These are phyloP conservation scores for Trichoderma parareesei DNA, from an alignment of 495 filamentous ascomycete species.

Conservation along the genomic window DNA sequence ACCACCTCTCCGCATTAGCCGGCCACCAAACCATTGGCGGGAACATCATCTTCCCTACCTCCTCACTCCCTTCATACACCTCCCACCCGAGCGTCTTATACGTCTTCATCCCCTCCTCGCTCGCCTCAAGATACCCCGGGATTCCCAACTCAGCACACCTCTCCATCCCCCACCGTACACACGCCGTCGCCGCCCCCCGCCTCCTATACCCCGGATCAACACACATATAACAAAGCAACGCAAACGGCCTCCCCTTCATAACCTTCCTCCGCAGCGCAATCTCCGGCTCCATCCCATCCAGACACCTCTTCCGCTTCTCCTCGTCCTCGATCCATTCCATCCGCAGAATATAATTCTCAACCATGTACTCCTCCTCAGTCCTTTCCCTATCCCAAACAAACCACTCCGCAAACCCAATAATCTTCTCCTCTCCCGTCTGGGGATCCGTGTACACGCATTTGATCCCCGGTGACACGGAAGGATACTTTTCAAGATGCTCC, in stretches of 20 bases:
- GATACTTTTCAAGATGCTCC: background rate
- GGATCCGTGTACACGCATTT: slow-evolving; percentile 3
- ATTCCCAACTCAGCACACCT: background rate
- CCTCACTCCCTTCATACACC: background rate
- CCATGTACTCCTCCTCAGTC: background rate
- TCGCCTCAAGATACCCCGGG: slow-evolving; percentile 4
- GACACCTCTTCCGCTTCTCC: background rate
- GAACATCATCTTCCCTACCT: background rate
- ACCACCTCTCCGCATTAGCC: background rate
- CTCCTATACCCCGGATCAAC: background rate
- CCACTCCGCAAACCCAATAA: slow-evolving; percentile 4
- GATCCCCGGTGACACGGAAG: background rate
- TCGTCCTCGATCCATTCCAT: background rate
- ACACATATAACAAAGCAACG: background rate
- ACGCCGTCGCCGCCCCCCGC: background rate
- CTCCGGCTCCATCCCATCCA: background rate
- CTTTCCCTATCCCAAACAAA: background rate
- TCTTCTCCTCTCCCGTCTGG: background rate
- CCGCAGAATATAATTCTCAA: background rate
- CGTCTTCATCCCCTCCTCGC: slow-evolving; percentile 7
- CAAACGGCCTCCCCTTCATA: slow-evolving; percentile 1
- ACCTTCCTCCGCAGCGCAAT: background rate
- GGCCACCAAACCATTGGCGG: slow-evolving; percentile 9
- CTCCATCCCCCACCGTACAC: background rate
- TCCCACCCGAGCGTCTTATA: slow-evolving; percentile 3